phyloP scores from a whole-genome alignment of 1,139 yeast species.

The Yamadazyma diospyri region DNA sequence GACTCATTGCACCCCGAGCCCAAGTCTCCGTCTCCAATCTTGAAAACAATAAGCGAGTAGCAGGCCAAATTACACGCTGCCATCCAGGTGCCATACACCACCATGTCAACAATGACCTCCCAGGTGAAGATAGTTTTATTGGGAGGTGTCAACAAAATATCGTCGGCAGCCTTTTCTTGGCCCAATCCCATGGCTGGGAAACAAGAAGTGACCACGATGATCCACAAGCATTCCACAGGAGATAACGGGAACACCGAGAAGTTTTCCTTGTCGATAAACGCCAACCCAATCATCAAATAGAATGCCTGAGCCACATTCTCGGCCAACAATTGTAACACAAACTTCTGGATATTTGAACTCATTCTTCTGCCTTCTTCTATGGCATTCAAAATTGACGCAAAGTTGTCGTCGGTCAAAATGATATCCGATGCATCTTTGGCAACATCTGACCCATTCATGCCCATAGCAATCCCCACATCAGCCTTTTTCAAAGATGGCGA shows the following conservation, averaged over 20 bases:
- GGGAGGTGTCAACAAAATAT: constrained; percentile 28
- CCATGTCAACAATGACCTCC: constrained; percentile 31
- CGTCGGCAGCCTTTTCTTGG: constrained; percentile 31
- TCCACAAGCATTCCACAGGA: constrained; percentile 38
- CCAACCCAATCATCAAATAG: constrained; percentile 35
- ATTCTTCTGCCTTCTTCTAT: constrained; percentile 50
- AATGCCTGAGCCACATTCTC: constrained; percentile 50
- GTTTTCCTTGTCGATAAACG: constrained; percentile 28
- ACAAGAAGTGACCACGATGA: constrained; percentile 34
- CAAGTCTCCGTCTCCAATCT: constrained; percentile 29
- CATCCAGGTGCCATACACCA: constrained; percentile 36
- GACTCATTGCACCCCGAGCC: constrained; percentile 23
- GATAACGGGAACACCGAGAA: constrained; percentile 34
- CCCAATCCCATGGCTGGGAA: constrained; percentile 42
- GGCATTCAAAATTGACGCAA: constrained; percentile 50
- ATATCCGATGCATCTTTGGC: constrained; percentile 59
- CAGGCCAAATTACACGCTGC: constrained; percentile 30
- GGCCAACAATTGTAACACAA: constrained; percentile 45
- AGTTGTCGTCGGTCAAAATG: constrained; percentile 49
- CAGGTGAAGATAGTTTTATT: constrained; percentile 29
- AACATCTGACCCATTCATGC: constrained; percentile 50
- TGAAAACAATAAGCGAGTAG: constrained; percentile 29
- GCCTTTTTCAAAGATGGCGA: constrained; percentile 37
- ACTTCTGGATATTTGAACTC: constrained; percentile 46
- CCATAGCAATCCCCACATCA: constrained; percentile 44